These are phyloP conservation scores for Aspergillus tamarii DNA, from an alignment of 2,329 filamentous ascomycete species.

Conservation along the genomic window DNA sequence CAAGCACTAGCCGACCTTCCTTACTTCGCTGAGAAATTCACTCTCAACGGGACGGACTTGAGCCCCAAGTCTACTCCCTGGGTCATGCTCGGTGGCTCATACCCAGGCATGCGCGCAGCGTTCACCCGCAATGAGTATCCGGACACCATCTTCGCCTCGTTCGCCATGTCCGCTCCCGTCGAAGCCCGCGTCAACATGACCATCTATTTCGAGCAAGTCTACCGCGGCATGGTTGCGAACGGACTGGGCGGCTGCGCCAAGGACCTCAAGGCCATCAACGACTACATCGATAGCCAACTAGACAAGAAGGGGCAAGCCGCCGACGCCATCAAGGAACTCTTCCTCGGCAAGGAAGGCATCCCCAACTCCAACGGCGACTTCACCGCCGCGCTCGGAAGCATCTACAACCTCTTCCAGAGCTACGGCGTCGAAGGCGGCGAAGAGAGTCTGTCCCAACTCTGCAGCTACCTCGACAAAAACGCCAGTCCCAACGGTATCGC, in stretches of 20 bases:
- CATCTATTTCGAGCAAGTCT: slow-evolving; percentile 56
- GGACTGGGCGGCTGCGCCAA: slow-evolving; percentile 55
- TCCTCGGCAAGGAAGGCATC: slow-evolving; percentile 52
- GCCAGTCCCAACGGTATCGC: slow-evolving; percentile 48
- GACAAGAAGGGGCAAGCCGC: slow-evolving; percentile 35
- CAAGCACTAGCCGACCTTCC: slow-evolving; percentile 52
- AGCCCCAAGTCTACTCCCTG: slow-evolving; percentile 47
- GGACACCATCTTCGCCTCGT: slow-evolving; percentile 46
- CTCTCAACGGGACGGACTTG: slow-evolving; percentile 38
- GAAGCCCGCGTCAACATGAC: slow-evolving; percentile 55
- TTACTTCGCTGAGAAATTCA: slow-evolving; percentile 48
- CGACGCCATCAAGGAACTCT: slow-evolving; percentile 50
- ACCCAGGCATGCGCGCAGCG: slow-evolving; percentile 48
- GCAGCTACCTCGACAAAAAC: slow-evolving; percentile 46
- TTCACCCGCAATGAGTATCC: slow-evolving; percentile 48
- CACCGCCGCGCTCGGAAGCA: slow-evolving; percentile 45
- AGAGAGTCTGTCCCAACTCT: slow-evolving; percentile 45
- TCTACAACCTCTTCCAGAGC: slow-evolving; percentile 48
- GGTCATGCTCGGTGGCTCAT: slow-evolving; percentile 52
- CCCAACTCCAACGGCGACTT: slow-evolving; percentile 53
- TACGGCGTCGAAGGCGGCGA: slow-evolving; percentile 46
- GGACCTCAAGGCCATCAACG: slow-evolving; percentile 53
- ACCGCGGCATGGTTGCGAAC: slow-evolving; percentile 52
- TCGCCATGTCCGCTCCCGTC: slow-evolving; percentile 48
- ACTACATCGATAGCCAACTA: slow-evolving; percentile 54